Percentiles rank a stretch among this genome's conserved stretches.
These are phyloP conservation scores for Carallia pectinifolia DNA, from an alignment of 345 rosid genomes.

Conservation along the genomic window DNA sequence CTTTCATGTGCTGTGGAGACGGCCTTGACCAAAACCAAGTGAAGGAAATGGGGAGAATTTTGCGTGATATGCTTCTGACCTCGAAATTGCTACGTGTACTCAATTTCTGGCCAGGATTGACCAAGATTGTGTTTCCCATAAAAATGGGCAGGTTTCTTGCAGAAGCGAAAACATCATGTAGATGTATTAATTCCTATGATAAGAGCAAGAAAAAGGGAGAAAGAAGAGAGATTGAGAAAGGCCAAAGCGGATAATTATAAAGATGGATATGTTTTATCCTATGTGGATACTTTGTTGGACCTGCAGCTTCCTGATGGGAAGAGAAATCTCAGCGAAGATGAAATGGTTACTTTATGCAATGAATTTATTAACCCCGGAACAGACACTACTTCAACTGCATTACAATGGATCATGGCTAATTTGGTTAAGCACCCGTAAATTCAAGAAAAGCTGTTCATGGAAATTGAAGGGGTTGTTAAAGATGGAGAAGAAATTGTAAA, in stretches of 20 bases:
- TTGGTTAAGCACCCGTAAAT: constrained; percentile 14
- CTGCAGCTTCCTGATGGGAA: constrained; percentile 20
- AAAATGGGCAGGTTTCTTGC: constrained; percentile 17
- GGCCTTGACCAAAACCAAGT: constrained; percentile 13
- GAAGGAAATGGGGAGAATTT: constrained; percentile 4
- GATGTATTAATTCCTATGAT: constrained; percentile 15
- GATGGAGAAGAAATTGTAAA: constrained; percentile 5
- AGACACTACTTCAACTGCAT: constrained; percentile 11
- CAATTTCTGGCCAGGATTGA: constrained; percentile 6
- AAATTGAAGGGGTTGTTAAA: constrained; percentile 3
- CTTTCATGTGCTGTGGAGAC: constrained; percentile 21
- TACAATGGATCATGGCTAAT: constrained; percentile 24
- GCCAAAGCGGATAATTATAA: not conserved
- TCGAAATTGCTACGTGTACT: not conserved
- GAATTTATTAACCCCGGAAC: constrained; percentile 16
- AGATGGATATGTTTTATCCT: not conserved
- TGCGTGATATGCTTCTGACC: not conserved
- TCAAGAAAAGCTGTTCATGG: constrained; percentile 14
- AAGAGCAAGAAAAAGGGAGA: constrained; percentile 8
- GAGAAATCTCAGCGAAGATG: constrained; percentile 10
- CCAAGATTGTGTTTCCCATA: constrained; percentile 8
- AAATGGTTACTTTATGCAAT: constrained; percentile 2
- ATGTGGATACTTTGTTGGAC: constrained; percentile 19
- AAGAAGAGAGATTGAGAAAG: not conserved
- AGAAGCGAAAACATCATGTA: not conserved